Percentiles rank a stretch among this genome's conserved stretches.
Evolutionary conservation across 1,139 yeast genomes (phyloP).

Genomic region (Candida sp.): DNA sequence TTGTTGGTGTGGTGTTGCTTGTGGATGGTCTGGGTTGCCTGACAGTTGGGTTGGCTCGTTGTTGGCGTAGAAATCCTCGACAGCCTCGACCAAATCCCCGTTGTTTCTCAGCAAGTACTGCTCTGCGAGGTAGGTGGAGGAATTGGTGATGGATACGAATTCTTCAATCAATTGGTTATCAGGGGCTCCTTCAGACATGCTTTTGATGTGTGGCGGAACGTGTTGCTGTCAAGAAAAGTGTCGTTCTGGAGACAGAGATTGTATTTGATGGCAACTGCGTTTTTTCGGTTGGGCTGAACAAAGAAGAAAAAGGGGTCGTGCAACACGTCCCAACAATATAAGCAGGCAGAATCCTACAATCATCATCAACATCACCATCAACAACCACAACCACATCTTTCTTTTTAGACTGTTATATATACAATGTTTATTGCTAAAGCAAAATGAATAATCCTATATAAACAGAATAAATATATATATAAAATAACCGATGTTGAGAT

Average conservation of each 20-base stretch:
- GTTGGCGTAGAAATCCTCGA: slow-evolving; percentile 46
- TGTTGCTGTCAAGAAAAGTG: not conserved
- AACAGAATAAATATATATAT: slow-evolving; percentile 17
- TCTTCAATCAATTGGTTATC: slow-evolving; percentile 42
- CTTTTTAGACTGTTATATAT: slow-evolving; percentile 2
- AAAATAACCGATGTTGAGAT: slow-evolving; percentile 54
- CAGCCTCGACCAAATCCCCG: slow-evolving; percentile 41
- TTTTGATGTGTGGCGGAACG: not conserved
- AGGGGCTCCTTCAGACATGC: slow-evolving; percentile 22
- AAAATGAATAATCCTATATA: slow-evolving; percentile 3
- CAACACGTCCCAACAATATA: not conserved
- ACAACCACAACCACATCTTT: no score
- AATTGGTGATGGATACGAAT: slow-evolving; percentile 50
- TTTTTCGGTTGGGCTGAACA: no score
- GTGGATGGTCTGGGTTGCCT: no score
- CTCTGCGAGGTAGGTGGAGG: slow-evolving; percentile 43
- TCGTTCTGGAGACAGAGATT: no score
- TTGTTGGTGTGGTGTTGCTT: not conserved
- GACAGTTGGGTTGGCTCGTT: slow-evolving; percentile 11
- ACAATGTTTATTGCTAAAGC: slow-evolving; percentile 1
- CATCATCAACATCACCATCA: no score
- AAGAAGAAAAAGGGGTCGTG: no score
- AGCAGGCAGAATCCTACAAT: not conserved
- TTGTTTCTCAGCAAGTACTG: slow-evolving; percentile 46
- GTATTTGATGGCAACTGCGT: slow-evolving; percentile 5